Evolutionary conservation across 2,329 filamentous ascomycete species (phyloP).

Genomic region (Colletotrichum shisoi): DNA sequence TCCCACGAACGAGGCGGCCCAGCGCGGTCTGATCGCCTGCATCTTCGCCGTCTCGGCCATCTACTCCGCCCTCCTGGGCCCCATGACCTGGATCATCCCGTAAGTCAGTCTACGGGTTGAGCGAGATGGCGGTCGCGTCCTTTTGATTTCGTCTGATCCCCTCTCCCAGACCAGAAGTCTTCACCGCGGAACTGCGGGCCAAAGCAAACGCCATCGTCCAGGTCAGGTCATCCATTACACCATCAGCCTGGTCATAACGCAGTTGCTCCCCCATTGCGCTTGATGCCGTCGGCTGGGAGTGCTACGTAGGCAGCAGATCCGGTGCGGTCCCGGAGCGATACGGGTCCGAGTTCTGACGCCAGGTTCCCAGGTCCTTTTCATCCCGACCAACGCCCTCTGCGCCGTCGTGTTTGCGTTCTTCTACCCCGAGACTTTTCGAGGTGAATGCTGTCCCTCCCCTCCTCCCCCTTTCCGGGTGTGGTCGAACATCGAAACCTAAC

Average conservation of each 20-base stretch:
- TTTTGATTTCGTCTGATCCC: not conserved
- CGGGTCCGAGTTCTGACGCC: fast-evolving
- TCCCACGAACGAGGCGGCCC: conserved; percentile 51
- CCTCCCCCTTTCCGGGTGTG: no score
- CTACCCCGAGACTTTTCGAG: conserved; percentile 52
- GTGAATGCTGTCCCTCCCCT: conserved; percentile 35
- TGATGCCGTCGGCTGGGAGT: conserved; percentile 52
- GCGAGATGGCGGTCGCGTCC: no score
- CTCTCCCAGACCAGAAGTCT: conserved; percentile 49
- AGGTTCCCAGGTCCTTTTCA: conserved; percentile 48
- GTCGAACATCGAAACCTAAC: conserved; percentile 23
- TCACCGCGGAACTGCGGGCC: conserved; percentile 52
- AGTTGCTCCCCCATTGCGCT: conserved; percentile 54
- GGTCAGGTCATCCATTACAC: conserved; percentile 55
- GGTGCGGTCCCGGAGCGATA: no score
- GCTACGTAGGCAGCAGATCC: conserved; percentile 46
- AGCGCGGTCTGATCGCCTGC: conserved; percentile 51
- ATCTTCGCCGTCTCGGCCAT: conserved; percentile 53
- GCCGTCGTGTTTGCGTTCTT: conserved; percentile 48
- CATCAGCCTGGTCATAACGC: conserved; percentile 52
- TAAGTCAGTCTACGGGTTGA: conserved; percentile 41
- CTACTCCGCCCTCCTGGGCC: conserved; percentile 50
- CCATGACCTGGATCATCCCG: conserved; percentile 56
- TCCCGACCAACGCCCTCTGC: conserved; percentile 51
- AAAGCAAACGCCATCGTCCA: conserved; percentile 54